Evolutionary conservation across 371 early-diverging fungal species (phyloP).

Genomic region (Chytridiales sp.): DNA sequence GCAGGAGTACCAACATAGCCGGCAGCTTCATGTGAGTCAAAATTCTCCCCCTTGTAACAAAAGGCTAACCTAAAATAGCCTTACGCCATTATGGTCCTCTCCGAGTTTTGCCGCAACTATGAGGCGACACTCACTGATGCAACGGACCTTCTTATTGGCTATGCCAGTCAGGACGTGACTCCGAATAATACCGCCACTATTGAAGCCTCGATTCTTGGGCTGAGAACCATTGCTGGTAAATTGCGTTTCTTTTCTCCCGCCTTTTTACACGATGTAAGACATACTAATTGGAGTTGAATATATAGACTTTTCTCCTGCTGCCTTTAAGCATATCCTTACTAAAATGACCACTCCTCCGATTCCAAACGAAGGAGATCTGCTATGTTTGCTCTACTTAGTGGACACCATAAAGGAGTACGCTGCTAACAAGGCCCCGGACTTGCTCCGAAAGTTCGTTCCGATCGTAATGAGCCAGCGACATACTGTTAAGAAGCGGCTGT

Average conservation of each 20-base stretch:
- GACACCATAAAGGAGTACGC: constrained; percentile 40
- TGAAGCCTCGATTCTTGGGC: constrained; percentile 46
- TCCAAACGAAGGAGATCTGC: constrained; percentile 50
- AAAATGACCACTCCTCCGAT: constrained; percentile 32
- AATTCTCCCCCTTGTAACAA: no score
- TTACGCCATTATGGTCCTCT: constrained; percentile 42
- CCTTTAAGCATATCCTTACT: constrained; percentile 45
- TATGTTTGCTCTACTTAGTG: constrained; percentile 42
- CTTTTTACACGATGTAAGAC: constrained; percentile 1
- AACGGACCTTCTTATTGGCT: constrained; percentile 32
- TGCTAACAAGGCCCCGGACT: constrained; percentile 40
- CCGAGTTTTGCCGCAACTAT: constrained; percentile 47
- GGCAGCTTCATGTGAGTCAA: constrained; percentile 32
- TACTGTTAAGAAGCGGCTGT: constrained; percentile 36
- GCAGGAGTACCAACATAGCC: constrained; percentile 35
- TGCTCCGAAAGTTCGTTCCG: constrained; percentile 37
- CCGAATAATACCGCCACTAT: constrained; percentile 34
- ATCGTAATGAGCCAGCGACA: constrained; percentile 41
- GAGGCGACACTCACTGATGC: constrained; percentile 35
- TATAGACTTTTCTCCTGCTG: constrained; percentile 39
- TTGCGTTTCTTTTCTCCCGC: not conserved
- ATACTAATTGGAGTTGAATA: not conserved
- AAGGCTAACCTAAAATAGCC: constrained; percentile 25
- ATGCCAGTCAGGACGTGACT: constrained; percentile 42
- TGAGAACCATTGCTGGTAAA: constrained; percentile 46